Percentiles rank a stretch among this genome's conserved stretches.
Evolutionary conservation across 1,139 yeast species (phyloP).

Genomic region (Saccharomyces uvarum): DNA sequence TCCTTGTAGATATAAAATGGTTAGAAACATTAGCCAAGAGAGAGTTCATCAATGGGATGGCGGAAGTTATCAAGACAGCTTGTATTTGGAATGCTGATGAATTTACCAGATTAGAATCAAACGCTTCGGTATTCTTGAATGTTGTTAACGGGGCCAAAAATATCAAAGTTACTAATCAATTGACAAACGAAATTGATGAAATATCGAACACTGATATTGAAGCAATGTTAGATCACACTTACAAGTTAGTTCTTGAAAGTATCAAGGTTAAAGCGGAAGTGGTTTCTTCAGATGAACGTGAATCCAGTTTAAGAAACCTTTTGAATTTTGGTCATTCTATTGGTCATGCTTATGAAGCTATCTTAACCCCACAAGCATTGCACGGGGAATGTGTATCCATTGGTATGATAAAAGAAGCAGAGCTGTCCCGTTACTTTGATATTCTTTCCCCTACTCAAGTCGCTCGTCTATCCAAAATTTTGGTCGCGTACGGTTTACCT

Average conservation of each 20-base stretch:
- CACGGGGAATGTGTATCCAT: slow-evolving; percentile 97
- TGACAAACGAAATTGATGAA: slow-evolving; percentile 28
- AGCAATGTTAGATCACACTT: slow-evolving; percentile 63
- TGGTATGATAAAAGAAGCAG: slow-evolving; percentile 94
- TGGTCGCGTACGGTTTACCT: slow-evolving; percentile 81
- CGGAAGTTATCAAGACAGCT: slow-evolving; percentile 96
- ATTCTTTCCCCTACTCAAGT: slow-evolving; percentile 88
- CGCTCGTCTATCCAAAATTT: slow-evolving; percentile 76
- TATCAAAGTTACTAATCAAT: slow-evolving; percentile 36
- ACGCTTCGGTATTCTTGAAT: slow-evolving; percentile 59
- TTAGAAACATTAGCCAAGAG: slow-evolving; percentile 83
- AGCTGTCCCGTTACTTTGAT: slow-evolving; percentile 82
- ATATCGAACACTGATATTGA: slow-evolving; percentile 47
- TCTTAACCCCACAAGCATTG: slow-evolving; percentile 87
- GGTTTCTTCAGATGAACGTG: slow-evolving; percentile 91
- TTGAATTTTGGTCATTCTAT: slow-evolving; percentile 94
- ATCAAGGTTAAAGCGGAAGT: slow-evolving; percentile 89
- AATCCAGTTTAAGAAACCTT: slow-evolving; percentile 85
- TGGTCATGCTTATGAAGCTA: slow-evolving; percentile 97
- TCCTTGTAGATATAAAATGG: slow-evolving; percentile 82
- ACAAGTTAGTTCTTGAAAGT: slow-evolving; percentile 75
- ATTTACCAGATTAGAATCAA: slow-evolving; percentile 72
- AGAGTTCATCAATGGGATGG: slow-evolving; percentile 97
- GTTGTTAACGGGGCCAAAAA: slow-evolving; percentile 40
- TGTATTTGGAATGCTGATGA: slow-evolving; percentile 94